Evolutionary conservation across 306 rosid species (phyloP).

Genomic region (Quercus alba): DNA sequence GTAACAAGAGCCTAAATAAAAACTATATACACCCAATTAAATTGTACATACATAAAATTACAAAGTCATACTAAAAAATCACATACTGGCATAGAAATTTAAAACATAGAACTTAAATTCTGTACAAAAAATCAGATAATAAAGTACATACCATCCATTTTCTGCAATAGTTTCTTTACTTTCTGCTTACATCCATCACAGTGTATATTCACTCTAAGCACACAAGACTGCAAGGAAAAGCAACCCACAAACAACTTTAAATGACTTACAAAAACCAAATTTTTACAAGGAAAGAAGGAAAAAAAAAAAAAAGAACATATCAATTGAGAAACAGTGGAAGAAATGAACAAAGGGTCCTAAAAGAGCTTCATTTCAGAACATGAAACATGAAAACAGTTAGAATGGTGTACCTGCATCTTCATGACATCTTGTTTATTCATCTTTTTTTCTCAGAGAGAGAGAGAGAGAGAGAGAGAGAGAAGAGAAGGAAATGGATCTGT

Average conservation of each 20-base stretch:
- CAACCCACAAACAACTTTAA: conserved; percentile 9
- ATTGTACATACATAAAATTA: neutral
- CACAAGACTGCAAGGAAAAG: conserved; percentile 52
- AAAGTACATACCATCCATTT: conserved; percentile 66
- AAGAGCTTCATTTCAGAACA: neutral
- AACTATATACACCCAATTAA: neutral
- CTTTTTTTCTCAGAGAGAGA: conserved; percentile 13
- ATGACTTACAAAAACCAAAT: neutral
- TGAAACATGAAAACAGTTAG: neutral
- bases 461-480: neutral
- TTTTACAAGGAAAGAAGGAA: neutral
- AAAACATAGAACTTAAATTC: neutral
- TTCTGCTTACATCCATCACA: conserved; percentile 86
- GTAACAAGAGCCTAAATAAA: neutral
- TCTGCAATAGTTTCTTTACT: conserved; percentile 78
- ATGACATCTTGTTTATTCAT: conserved; percentile 82
- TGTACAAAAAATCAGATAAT: neutral
- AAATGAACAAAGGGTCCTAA: neutral
- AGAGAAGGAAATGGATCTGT: no score
- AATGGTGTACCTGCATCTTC: conserved; percentile 67
- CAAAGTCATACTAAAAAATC: neutral
- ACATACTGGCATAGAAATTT: neutral
- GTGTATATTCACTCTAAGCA: conserved; percentile 73
- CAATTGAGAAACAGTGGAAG: neutral
- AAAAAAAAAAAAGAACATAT: neutral